Evolutionary conservation across 768 basidiomycete genomes (phyloP).

Genomic region (Pleurotus giganteus): DNA sequence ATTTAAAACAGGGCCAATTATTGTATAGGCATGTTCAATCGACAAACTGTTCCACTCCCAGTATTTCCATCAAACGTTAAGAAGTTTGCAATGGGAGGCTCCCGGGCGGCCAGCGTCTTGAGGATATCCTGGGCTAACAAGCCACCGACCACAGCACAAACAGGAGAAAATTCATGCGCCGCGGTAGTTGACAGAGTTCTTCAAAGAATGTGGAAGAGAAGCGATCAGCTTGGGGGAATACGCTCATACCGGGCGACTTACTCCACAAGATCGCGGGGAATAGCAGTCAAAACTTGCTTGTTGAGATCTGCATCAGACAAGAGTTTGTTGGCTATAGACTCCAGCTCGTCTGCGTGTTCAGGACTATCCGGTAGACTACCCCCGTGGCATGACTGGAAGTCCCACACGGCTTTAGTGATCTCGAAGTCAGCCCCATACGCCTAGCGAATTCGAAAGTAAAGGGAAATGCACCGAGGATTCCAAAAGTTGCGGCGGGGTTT

Average conservation of each 20-base stretch:
- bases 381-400: slow-evolving; percentile 64
- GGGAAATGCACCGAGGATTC: slow-evolving; percentile 59
- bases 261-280: slow-evolving; percentile 64
- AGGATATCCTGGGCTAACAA: slow-evolving; percentile 94
- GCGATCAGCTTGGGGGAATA: slow-evolving; percentile 7
- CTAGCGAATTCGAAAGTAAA: slow-evolving; percentile 1
- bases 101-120: slow-evolving; percentile 85
- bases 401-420: slow-evolving; percentile 68
- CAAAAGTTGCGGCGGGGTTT: slow-evolving; percentile 72
- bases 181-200: slow-evolving; percentile 75
- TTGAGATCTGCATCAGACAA: slow-evolving; percentile 66
- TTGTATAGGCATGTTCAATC: slow-evolving; percentile 42
- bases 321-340: slow-evolving; percentile 60
- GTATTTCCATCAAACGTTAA: slow-evolving; percentile 84
- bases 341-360: slow-evolving; percentile 52
- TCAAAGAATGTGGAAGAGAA: slow-evolving; percentile 5
- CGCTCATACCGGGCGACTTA: slow-evolving; percentile 30
- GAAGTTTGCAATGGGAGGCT: slow-evolving; percentile 91
- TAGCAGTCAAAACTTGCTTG: slow-evolving; percentile 54
- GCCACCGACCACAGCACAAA: slow-evolving; percentile 93
- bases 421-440: slow-evolving; percentile 2
- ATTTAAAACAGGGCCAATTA: neutral
- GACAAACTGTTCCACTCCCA: slow-evolving; percentile 70
- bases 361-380: slow-evolving; percentile 54
- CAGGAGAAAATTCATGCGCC: slow-evolving; percentile 83